Evolutionary conservation across 1,139 yeast species (phyloP), one percentile per base, ranked within the genome.

Genomic region (Sugiyamaella japonica): DNA sequence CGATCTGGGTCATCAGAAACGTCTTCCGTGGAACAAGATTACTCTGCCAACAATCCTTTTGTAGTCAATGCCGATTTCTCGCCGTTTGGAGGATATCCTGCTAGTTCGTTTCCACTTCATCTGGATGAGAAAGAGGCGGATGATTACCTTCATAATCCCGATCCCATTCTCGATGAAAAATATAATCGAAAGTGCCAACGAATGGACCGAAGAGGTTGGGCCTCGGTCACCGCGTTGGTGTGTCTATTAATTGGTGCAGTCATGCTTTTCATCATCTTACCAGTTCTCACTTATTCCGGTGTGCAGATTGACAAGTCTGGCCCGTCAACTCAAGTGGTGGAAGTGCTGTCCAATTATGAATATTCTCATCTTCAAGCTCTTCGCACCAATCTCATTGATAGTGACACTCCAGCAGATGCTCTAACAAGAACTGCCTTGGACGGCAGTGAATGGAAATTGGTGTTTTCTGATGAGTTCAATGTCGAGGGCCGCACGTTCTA

Each of bases 41-140:
- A 52, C 28, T 50, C 50, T 15, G 52, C 53, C 47, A 53, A 56
- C 48, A 66, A 66, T 53, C 70, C 70, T 13, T 68, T 67, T 59
- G 66, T 67, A 32, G 68, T 68, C 34, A 71, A 71, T 59, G 73
- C 75, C 2, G 77, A 74, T 59, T 74, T 73, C 49, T 83, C 90
- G 51, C 97, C 97, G 1, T 90, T 90, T 74, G 97, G 97, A 53
- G 97, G 97, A 9, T 90, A 88, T 69, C 97, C 97, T 1, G 93
- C 96, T 3, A 77, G 88, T 5, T 82, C 89, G 1, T 90, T 90
- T 73, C 97, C 97, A 0, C 74, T 90, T 53, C 84, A 82, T 63
- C 82, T 90, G 60, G 96, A 89, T 56, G 97, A 90, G 65, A 87
- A 87, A 70, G 97, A 90, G 71, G 86, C 89, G 2, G 97, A 90